Evolutionary conservation across 2,329 filamentous ascomycete species (phyloP).

Genomic region (Penicillium sp.): DNA sequence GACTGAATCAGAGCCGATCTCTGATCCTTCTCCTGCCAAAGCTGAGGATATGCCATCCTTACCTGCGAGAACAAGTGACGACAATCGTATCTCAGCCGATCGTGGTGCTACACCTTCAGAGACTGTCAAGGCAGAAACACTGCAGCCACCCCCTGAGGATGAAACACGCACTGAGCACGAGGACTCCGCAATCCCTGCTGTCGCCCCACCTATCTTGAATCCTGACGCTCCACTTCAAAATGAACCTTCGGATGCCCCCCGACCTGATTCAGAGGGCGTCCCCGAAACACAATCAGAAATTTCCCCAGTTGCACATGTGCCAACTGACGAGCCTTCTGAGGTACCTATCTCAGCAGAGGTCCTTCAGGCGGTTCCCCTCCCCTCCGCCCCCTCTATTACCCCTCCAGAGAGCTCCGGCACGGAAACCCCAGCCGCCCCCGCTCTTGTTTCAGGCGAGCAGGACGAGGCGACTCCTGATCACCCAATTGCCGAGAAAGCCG

Average conservation of each 20-base stretch:
- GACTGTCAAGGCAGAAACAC: constrained; percentile 11
- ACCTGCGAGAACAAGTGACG: constrained; percentile 11
- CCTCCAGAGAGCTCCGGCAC: constrained; percentile 12
- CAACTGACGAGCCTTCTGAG: constrained; percentile 12
- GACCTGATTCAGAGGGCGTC: constrained; percentile 16
- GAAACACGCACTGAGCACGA: constrained; percentile 21
- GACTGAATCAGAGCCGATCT: constrained; percentile 20
- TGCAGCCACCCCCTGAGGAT: constrained; percentile 17
- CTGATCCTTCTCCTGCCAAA: constrained; percentile 16
- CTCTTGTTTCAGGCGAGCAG: constrained; percentile 16
- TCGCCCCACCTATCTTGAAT: constrained; percentile 26
- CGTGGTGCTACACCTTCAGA: constrained; percentile 9
- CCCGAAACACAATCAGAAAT: constrained; percentile 19
- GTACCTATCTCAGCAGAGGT: constrained; percentile 9
- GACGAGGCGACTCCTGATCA: constrained; percentile 21
- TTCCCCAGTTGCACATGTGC: constrained; percentile 12
- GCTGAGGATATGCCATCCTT: constrained; percentile 14
- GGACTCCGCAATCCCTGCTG: constrained; percentile 20
- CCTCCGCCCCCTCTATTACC: constrained; percentile 14
- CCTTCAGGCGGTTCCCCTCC: constrained; percentile 15
- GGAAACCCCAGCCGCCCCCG: constrained; percentile 16
- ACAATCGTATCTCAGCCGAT: constrained; percentile 10
- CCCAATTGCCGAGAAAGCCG: constrained; percentile 16
- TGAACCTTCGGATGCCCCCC: constrained; percentile 19
- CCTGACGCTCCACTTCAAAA: constrained; percentile 24